phyloP scores from a whole-genome alignment of 257 asterid species.

The Lavandula angustifolia region DNA sequence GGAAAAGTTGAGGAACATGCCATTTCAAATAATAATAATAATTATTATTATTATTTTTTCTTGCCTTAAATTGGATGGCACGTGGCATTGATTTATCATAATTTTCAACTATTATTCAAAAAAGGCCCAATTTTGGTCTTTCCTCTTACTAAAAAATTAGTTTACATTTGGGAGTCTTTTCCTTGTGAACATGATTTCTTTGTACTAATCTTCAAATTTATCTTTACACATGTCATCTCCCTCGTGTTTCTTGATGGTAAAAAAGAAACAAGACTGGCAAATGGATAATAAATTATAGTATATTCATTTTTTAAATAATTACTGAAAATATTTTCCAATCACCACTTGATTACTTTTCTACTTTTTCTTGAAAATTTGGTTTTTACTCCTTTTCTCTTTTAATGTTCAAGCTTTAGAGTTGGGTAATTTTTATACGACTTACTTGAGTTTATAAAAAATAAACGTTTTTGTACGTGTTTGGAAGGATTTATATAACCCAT shows the following conservation, averaged over 20 bases:
- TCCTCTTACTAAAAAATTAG: slow-evolving; percentile 33
- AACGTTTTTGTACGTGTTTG: too few relatives aligned
- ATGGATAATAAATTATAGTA: too few relatives aligned
- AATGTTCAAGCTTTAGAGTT: too few relatives aligned
- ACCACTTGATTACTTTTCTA: neutral
- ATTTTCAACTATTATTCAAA: slow-evolving; percentile 32
- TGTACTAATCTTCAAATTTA: slow-evolving; percentile 7
- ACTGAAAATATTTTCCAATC: too few relatives aligned
- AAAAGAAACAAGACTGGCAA: neutral
- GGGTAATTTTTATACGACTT: too few relatives aligned
- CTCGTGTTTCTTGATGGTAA: slow-evolving; percentile 21
- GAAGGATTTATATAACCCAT: too few relatives aligned
- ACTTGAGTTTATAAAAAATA: too few relatives aligned
- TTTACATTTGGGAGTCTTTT: slow-evolving; percentile 35
- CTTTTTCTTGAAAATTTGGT: too few relatives aligned
- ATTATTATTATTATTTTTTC: too few relatives aligned
- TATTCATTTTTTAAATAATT: too few relatives aligned
- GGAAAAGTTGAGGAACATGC: slow-evolving; percentile 48
- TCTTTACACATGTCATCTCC: slow-evolving; percentile 31
- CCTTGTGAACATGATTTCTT: slow-evolving; percentile 36
- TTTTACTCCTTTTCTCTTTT: too few relatives aligned
- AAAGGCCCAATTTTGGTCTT: slow-evolving; percentile 36
- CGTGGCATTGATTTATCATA: slow-evolving; percentile 50
- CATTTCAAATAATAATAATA: slow-evolving; percentile 40
- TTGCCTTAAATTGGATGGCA: slow-evolving; percentile 50